phyloP scores from a whole-genome alignment of 345 rosid genomes.

The Draba incana region DNA sequence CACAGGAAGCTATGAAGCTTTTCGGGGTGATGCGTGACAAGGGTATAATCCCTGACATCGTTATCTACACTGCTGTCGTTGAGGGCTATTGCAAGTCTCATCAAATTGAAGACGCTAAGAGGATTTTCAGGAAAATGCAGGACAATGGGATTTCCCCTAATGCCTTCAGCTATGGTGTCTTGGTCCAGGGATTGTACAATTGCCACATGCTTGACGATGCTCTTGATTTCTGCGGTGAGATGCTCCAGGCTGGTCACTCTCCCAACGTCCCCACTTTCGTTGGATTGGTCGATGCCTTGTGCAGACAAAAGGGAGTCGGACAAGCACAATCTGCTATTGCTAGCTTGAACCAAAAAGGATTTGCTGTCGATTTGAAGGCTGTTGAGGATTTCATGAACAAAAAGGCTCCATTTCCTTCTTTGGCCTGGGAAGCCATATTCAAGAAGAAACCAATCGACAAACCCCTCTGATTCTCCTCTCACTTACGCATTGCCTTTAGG shows the following conservation, averaged over 20 bases:
- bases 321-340: constrained; percentile 54
- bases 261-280: constrained; percentile 81
- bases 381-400: constrained; percentile 78
- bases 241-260: constrained; percentile 90
- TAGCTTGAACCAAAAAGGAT: constrained; percentile 63
- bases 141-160: constrained; percentile 66
- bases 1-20: constrained; percentile 90
- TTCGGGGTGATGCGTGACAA: constrained; percentile 80
- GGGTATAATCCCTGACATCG: constrained; percentile 89
- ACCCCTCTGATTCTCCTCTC: constrained; percentile 35
- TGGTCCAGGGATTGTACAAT: constrained; percentile 70
- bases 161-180: constrained; percentile 63
- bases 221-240: constrained; percentile 56
- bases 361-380: constrained; percentile 63
- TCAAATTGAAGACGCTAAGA: constrained; percentile 74
- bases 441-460: constrained; percentile 54
- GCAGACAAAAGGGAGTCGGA: constrained; percentile 66
- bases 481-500: constrained; percentile 19
- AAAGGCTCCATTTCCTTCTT: constrained; percentile 62
- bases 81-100: constrained; percentile 89
- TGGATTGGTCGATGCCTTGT: constrained; percentile 76
- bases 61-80: constrained; percentile 88
- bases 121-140: constrained; percentile 87
- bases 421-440: constrained; percentile 73
- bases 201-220: constrained; percentile 67